Percentiles rank a stretch among this genome's conserved stretches.
Conservation (phyloP, 148 eudicot species). For the Cornus florida region DNA sequence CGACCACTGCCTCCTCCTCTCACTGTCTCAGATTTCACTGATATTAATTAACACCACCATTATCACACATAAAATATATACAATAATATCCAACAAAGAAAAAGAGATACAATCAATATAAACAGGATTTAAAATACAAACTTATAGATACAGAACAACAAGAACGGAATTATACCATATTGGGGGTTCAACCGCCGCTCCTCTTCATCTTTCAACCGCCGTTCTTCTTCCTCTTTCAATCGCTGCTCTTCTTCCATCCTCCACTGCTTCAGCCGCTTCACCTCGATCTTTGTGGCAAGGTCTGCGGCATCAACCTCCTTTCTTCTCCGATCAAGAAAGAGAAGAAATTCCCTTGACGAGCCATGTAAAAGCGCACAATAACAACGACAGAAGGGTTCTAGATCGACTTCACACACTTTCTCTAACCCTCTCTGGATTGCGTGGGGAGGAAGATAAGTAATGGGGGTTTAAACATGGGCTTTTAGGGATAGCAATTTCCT, state of each 20-base stretch:
- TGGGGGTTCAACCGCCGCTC: neutral
- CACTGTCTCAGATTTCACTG: constrained; percentile 15
- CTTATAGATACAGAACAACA: neutral
- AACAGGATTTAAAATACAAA: neutral
- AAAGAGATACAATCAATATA: too few relatives aligned
- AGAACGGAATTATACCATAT: neutral
- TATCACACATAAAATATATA: too few relatives aligned
- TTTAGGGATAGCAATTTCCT: too few relatives aligned
- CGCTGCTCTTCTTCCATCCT: too few relatives aligned
- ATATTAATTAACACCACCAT: neutral
- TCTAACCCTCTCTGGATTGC: neutral
- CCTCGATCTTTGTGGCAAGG: neutral
- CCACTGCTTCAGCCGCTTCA: too few relatives aligned
- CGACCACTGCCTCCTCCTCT: constrained; percentile 18
- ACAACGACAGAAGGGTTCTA: too few relatives aligned
- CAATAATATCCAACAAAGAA: too few relatives aligned
- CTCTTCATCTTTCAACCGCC: neutral
- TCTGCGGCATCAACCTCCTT: constrained; percentile 1
- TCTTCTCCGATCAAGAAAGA: constrained; percentile 39
- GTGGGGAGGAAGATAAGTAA: too few relatives aligned
- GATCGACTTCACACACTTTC: too few relatives aligned
- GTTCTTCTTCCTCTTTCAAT: neutral
- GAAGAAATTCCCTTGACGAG: constrained; percentile 28
- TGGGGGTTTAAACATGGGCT: too few relatives aligned
- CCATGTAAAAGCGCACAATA: constrained; percentile 17